Evolutionary conservation across 2,329 filamentous ascomycete species (phyloP).

Genomic region (Lecanoromycetidae sp.): DNA sequence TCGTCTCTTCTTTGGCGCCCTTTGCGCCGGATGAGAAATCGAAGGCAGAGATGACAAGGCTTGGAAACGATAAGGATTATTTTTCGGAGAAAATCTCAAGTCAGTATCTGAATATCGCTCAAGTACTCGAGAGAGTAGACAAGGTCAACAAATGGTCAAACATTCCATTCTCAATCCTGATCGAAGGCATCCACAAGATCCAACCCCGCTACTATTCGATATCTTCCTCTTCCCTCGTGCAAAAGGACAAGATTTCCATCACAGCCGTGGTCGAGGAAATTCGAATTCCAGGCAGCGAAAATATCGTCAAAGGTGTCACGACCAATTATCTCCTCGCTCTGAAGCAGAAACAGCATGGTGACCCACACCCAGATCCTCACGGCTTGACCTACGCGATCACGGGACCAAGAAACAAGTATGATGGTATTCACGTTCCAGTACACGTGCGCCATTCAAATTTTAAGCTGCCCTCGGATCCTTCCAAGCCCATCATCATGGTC

Average conservation of each 20-base stretch:
- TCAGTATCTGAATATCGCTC: conserved; percentile 79
- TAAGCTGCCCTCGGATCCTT: conserved; percentile 90
- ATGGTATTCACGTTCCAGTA: conserved; percentile 86
- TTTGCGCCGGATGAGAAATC: conserved; percentile 76
- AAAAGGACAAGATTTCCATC: conserved; percentile 89
- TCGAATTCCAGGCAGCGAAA: conserved; percentile 60
- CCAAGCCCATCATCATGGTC: conserved; percentile 89
- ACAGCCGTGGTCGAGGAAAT: conserved; percentile 88
- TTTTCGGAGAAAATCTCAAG: conserved; percentile 76
- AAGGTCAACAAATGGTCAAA: conserved; percentile 66
- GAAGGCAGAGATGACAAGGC: conserved; percentile 77
- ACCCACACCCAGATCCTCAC: conserved; percentile 67
- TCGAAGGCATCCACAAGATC: conserved; percentile 87
- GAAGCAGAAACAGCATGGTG: conserved; percentile 92
- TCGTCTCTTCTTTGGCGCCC: conserved; percentile 71
- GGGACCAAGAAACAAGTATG: conserved; percentile 92
- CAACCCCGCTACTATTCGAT: conserved; percentile 99
- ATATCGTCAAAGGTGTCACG: conserved; percentile 81
- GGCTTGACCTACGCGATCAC: conserved; percentile 75
- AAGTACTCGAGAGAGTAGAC: conserved; percentile 62
- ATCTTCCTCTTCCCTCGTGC: conserved; percentile 86
- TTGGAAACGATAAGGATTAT: conserved; percentile 88
- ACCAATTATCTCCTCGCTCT: conserved; percentile 93
- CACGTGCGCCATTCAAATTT: conserved; percentile 98
- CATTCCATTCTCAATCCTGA: conserved; percentile 86